These are phyloP conservation scores for Solidago caesia DNA, from an alignment of 129 eudicot genomes.

Conservation along the genomic window DNA sequence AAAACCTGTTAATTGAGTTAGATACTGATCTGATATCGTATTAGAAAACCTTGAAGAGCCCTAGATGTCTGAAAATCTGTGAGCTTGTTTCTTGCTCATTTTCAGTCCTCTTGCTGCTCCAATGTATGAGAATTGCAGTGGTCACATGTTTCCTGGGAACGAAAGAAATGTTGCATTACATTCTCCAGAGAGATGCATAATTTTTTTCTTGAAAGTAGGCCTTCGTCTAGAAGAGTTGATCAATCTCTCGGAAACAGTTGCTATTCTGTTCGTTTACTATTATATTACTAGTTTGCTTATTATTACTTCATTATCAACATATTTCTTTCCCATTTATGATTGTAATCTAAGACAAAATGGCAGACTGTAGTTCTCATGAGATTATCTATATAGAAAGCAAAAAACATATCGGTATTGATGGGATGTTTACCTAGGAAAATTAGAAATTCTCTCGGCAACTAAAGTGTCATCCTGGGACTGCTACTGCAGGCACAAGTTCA, in stretches of 20 bases:
- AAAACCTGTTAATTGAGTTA: neutral
- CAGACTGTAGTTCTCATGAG: neutral
- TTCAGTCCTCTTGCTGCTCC: conserved; percentile 11
- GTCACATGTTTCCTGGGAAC: conserved; percentile 8
- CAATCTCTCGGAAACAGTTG: neutral
- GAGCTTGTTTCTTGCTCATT: neutral
- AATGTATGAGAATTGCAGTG: neutral
- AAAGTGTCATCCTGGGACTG: neutral
- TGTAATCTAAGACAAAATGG: conserved; percentile 5
- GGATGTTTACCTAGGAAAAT: neutral
- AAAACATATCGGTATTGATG: neutral
- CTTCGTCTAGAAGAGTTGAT: neutral
- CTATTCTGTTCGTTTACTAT: neutral
- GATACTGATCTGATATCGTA: conserved; percentile 1
- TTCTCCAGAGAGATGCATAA: neutral
- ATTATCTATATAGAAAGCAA: neutral
- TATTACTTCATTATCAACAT: neutral
- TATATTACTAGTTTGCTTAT: neutral
- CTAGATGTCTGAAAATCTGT: neutral
- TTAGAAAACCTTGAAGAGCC: neutral
- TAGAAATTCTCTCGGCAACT: neutral
- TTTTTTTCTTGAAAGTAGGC: neutral
- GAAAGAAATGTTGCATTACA: neutral
- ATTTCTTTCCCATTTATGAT: neutral
- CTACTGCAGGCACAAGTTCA: neutral